Conservation (phyloP, 495 filamentous ascomycete species). For the Lasiosphaeriaceae sp. region DNA sequence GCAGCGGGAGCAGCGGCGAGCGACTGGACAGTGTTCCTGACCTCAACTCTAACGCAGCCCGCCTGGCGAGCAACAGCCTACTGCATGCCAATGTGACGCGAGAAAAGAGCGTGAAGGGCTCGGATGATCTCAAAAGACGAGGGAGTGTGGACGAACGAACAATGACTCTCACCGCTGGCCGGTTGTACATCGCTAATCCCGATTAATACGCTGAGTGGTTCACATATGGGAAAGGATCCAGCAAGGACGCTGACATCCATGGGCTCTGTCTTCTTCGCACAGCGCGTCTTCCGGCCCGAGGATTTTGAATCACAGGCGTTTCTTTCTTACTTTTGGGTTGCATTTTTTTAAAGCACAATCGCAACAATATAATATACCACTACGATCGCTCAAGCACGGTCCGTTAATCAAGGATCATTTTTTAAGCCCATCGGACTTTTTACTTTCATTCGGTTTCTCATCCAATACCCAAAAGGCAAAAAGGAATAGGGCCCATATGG, state of each 20-base stretch:
- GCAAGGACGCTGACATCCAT: no score
- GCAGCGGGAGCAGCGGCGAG: constrained; percentile 53
- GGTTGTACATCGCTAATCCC: constrained; percentile 93
- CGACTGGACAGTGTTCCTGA: constrained; percentile 48
- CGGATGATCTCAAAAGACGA: constrained; percentile 72
- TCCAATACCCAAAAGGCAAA: no score
- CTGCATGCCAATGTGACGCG: constrained; percentile 50
- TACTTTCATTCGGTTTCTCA: no score
- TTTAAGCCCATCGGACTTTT: neutral
- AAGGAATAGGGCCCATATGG: no score
- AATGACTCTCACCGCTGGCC: constrained; percentile 72
- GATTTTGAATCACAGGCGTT: neutral
- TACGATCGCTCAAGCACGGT: neutral
- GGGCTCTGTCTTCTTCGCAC: no score
- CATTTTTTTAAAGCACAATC: neutral
- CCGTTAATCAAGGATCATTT: neutral
- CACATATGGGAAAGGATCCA: no score
- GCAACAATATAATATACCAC: neutral
- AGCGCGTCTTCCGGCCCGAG: neutral
- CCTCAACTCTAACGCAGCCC: constrained; percentile 29
- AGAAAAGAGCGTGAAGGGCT: constrained; percentile 63
- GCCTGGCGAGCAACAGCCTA: constrained; percentile 50
- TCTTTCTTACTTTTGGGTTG: neutral
- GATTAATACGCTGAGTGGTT: constrained; percentile 47
- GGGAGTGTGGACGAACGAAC: constrained; percentile 94